Base-by-base conservation (phyloP, 768 basidiomycete genomes). In the Candolleomyces eurysporus region DNA sequence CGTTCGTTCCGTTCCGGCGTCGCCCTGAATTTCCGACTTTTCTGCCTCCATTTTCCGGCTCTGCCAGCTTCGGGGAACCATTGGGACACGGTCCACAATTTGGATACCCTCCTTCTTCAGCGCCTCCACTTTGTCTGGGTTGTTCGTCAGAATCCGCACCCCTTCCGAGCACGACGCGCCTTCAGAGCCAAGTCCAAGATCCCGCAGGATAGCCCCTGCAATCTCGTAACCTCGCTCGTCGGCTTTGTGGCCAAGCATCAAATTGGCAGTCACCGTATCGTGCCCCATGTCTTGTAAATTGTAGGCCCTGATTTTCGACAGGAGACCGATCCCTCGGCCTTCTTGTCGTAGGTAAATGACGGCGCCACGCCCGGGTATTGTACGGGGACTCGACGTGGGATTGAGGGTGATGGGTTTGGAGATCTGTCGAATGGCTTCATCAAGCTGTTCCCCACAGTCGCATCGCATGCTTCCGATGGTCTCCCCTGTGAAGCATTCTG, bases 401-500 rank as follows among this genome's bases (percentile, higher is more conserved):
- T 11, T 11, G 61, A 86, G 69, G 16, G 77, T 71, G 67, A 90
- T 82, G 49, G 92, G 86, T 71, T 85, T 82, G 14, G 90, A 88
- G 67, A 98, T 94, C 67, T 88, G 88, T 11, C 93, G 85, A 63
- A 98, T 87, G n/a, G 97, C 94, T 72, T 98, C 96, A 75, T 98
- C 96, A 4, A 99, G 82, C 73, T 99, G 97, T 75, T 98, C 96
- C 14, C 97, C 97, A 70, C 97, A 99, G 73, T 99, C 97, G 71
- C 97, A 99, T 36, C 97, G 90, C 91, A 97, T 95, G 80, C 94
- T 88, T 30, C 97, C 97, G 61, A 98, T 86, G 8, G 96, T 98
- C 75, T 98, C 97, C 31, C 97, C 97, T 0, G 97, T 99, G 76
- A 94, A 98, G 73, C 97, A 99, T 73, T 99, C 97, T 31, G 94